These are phyloP conservation scores for Lepidium campestre DNA, from an alignment of 441 rosid species.

Conservation along the genomic window DNA sequence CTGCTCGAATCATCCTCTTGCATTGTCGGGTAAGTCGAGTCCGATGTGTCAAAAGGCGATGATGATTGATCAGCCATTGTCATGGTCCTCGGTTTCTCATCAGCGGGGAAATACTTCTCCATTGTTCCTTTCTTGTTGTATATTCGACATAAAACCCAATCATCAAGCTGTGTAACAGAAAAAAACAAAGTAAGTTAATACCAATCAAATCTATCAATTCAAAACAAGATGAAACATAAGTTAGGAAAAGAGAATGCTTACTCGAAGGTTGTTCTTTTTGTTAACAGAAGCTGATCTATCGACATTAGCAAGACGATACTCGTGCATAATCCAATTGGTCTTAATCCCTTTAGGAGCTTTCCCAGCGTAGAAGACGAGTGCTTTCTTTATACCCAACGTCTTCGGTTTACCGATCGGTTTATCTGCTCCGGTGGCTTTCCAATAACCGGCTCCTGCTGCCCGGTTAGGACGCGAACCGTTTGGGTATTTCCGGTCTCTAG, in stretches of 20 bases:
- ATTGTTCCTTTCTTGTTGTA: slow-evolving; percentile 89
- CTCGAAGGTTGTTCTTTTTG: slow-evolving; percentile 54
- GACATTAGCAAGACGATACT: slow-evolving; percentile 77
- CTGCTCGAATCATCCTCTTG: slow-evolving; percentile 60
- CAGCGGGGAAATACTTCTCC: slow-evolving; percentile 47
- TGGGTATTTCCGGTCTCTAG: slow-evolving; percentile 87
- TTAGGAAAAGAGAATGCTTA: neutral
- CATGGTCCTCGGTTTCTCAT: slow-evolving; percentile 11
- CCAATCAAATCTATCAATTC: neutral
- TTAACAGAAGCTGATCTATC: slow-evolving; percentile 33
- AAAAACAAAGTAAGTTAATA: neutral
- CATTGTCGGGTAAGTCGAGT: slow-evolving; percentile 47
- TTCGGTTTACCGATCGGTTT: slow-evolving; percentile 88
- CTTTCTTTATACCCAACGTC: slow-evolving; percentile 77
- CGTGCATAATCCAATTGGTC: slow-evolving; percentile 97
- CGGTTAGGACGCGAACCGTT: slow-evolving; percentile 92
- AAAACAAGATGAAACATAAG: neutral
- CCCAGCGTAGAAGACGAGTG: slow-evolving; percentile 87
- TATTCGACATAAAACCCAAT: slow-evolving; percentile 86
- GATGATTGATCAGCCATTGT: slow-evolving; percentile 24
- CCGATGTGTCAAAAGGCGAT: slow-evolving; percentile 50
- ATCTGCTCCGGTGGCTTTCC: slow-evolving; percentile 95
- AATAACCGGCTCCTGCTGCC: slow-evolving; percentile 84
- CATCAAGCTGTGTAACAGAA: slow-evolving; percentile 64
- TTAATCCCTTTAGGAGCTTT: slow-evolving; percentile 84